Evolutionary conservation across 345 rosid species (phyloP).

Genomic region (Stellera chamaejasme): DNA sequence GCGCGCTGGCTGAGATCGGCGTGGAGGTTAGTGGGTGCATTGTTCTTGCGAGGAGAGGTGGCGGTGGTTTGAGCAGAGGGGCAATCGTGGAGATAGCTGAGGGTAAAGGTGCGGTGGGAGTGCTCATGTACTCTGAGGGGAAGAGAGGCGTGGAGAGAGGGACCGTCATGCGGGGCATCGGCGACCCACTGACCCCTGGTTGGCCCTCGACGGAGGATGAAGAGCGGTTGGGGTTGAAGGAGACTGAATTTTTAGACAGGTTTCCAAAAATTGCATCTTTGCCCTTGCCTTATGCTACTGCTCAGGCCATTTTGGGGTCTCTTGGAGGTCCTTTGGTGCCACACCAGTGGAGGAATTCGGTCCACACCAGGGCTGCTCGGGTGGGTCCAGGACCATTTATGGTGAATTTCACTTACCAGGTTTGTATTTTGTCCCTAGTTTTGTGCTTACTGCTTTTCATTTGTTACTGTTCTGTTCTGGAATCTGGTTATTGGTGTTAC

Average conservation of each 20-base stretch:
- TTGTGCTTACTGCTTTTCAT: too few relatives aligned
- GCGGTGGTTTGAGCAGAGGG: constrained; percentile 42
- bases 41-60: constrained; percentile 60
- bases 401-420: constrained; percentile 80
- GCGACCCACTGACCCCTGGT: constrained; percentile 93
- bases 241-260: constrained; percentile 39
- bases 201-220: constrained; percentile 77
- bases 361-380: constrained; percentile 28
- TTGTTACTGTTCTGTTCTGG: background rate
- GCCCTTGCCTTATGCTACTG: constrained; percentile 68
- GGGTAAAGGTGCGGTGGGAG: constrained; percentile 62
- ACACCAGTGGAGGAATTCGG: constrained; percentile 43
- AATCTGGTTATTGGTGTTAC: constrained; percentile 3
- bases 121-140: constrained; percentile 60
- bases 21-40: constrained; percentile 55
- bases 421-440: constrained; percentile 12
- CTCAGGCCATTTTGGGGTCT: constrained; percentile 53
- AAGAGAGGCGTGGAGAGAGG: constrained; percentile 78
- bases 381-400: constrained; percentile 65
- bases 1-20: constrained; percentile 43
- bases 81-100: constrained; percentile 58
- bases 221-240: constrained; percentile 53
- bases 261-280: constrained; percentile 74
- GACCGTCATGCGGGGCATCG: constrained; percentile 85
- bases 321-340: constrained; percentile 54